Percentiles rank a stretch among this genome's conserved stretches.
These are phyloP conservation scores for Hypomontagnella monticulosa DNA, from an alignment of 495 filamentous ascomycete genomes.

Conservation along the genomic window DNA sequence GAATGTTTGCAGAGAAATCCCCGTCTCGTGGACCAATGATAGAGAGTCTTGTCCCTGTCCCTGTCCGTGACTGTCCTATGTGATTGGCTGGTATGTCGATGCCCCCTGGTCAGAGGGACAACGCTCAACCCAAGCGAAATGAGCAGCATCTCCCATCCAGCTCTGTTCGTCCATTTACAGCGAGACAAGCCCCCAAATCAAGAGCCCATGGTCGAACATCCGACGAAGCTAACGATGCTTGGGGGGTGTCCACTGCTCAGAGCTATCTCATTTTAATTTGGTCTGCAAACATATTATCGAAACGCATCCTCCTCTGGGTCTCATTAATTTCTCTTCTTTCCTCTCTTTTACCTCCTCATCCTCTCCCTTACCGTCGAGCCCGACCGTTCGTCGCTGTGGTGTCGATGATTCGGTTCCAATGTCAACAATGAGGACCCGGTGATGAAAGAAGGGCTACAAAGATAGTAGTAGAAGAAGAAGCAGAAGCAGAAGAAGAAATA, in stretches of 20 bases:
- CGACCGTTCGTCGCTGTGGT: conserved; percentile 39
- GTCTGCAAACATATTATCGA: conserved; percentile 42
- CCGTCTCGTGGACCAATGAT: conserved; percentile 34
- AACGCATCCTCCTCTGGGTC: conserved; percentile 26
- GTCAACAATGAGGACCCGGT: conserved; percentile 48
- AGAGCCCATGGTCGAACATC: conserved; percentile 23
- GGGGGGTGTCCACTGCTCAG: conserved; percentile 34
- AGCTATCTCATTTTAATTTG: conserved; percentile 43
- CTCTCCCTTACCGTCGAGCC: conserved; percentile 26
- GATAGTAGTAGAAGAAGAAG: conserved; percentile 19
- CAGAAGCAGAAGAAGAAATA: conserved; percentile 8
- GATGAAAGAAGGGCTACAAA: conserved; percentile 32
- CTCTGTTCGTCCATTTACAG: conserved; percentile 36
- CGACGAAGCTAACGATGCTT: conserved; percentile 41
- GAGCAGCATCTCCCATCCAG: conserved; percentile 35
- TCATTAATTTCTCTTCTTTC: conserved; percentile 26
- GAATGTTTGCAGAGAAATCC: conserved; percentile 40
- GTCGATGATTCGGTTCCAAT: conserved; percentile 46
- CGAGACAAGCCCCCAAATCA: conserved; percentile 36
- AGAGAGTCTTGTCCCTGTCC: conserved; percentile 20
- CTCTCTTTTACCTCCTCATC: conserved; percentile 35
- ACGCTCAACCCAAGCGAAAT: conserved; percentile 42
- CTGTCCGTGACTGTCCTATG: neutral
- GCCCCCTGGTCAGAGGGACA: conserved; percentile 39
- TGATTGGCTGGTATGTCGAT: conserved; percentile 35